Base-by-base conservation (phyloP, 2,329 filamentous ascomycete species). In the Cladophialophora carrionii region DNA sequence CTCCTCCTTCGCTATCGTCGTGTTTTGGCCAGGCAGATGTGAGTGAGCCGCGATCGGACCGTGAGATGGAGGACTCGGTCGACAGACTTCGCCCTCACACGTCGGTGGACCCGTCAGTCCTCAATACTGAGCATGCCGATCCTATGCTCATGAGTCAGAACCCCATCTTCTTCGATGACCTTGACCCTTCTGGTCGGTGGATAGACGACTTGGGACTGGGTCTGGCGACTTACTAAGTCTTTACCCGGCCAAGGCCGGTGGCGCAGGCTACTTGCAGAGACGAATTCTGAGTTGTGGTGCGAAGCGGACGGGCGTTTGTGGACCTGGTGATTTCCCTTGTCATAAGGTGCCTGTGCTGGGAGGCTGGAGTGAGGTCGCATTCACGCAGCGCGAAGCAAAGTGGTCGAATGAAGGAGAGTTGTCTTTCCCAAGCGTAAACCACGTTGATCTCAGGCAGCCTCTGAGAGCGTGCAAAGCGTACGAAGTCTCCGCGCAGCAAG, bases 171-270 rank as follows among this genome's bases (percentile, higher is more conserved):
- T 61, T 64, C 29, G 12, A 26, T 22, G 62, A 64, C 26, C 8
- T 64, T 26, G 62, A 61, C 37, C 62, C 62, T 52, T 51, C 54
- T 52, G 41, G 57, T 46, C 43, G 29, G 9, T 61, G 57, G 62
- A 57, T 64, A 29, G 62, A 64, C 20, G 62, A 61, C 22, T 53
- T 64, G 29, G 62, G 52, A 49, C 29, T 61, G n/a, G 51, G 57
- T n/a, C 12, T 60, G 9, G 31, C 22, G 7, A 24, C 26, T 17
- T 29, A 29, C 26, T 29, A 29, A 6, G 26, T 29, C 26, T 29
- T 29, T 29, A 6, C 26, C 26, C 6, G 6, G 6, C 26, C 26
- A 6, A 29, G 3, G 26, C 26, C 26, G 6, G 26, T 29, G 26
- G 26, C 26, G 26, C 3, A 29, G 6, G 26, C n/a, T n/a, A n/a